phyloP scores from a whole-genome alignment of 1,284 basidiomycete species.

The Ganoderma boninense region DNA sequence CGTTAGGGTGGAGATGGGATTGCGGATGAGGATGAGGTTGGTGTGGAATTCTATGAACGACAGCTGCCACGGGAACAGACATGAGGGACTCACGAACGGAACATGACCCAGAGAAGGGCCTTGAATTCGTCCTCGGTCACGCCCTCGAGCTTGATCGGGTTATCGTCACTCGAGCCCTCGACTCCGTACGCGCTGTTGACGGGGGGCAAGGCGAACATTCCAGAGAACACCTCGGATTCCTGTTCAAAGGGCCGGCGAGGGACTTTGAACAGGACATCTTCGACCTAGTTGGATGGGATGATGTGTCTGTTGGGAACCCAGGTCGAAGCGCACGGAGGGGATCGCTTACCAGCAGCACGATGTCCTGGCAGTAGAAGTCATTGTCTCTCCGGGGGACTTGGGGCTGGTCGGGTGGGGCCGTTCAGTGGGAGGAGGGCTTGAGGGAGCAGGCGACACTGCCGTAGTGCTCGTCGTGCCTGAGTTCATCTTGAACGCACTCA shows the following conservation, averaged over 20 bases:
- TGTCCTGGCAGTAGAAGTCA: constrained; percentile 19
- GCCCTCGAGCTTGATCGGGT: constrained; percentile 13
- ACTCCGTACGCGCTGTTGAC: background rate
- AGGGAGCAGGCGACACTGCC: background rate
- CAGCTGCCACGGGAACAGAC: background rate
- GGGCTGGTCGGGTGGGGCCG: background rate
- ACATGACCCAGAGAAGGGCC: constrained; percentile 16
- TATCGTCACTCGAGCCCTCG: constrained; percentile 19
- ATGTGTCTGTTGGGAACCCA: background rate
- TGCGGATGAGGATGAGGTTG: no score
- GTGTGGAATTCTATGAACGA: background rate
- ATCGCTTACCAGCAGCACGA: constrained; percentile 14
- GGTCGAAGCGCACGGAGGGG: background rate
- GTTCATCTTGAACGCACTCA: background rate
- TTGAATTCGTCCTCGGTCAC: constrained; percentile 15
- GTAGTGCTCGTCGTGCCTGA: no score
- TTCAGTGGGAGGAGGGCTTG: background rate
- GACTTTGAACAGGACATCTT: constrained; percentile 17
- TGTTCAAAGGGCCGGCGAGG: constrained; percentile 24
- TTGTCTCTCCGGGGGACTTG: constrained; percentile 10
- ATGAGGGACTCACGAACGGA: constrained; percentile 17
- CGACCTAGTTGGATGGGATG: constrained; percentile 8
- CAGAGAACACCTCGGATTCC: constrained; percentile 19
- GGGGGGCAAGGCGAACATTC: constrained; percentile 17
- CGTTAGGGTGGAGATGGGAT: background rate